Conservation (phyloP, 257 asterid species). For the Euphrasia confusa region DNA sequence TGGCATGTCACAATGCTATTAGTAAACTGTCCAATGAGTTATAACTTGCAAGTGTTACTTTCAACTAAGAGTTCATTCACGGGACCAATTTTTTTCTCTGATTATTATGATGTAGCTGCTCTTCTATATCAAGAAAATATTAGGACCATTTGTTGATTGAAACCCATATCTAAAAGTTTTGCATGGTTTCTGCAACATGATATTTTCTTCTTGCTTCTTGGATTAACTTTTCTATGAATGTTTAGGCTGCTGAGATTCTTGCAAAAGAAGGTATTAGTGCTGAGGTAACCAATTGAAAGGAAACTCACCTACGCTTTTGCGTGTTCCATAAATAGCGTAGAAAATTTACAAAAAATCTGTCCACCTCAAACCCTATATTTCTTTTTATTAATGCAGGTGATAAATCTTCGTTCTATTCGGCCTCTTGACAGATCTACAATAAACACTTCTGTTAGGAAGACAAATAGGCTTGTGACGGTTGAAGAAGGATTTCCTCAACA, state of each 20-base stretch:
- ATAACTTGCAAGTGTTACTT: background rate
- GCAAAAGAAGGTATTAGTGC: conserved; percentile 75
- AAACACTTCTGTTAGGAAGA: conserved; percentile 73
- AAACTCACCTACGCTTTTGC: conserved; percentile 1
- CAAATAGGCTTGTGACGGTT: conserved; percentile 72
- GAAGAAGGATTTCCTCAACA: conserved; percentile 95
- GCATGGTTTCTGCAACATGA: conserved; percentile 2
- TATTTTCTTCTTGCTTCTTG: conserved; percentile 16
- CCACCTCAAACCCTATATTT: background rate
- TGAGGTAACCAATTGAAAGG: conserved; percentile 55
- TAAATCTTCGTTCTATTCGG: conserved; percentile 74
- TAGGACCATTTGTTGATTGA: conserved; percentile 5
- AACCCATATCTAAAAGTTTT: background rate
- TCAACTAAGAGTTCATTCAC: background rate
- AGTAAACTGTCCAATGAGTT: no score
- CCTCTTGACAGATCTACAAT: conserved; percentile 76
- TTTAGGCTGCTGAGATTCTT: conserved; percentile 81
- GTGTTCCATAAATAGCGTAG: background rate
- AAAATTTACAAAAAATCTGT: background rate
- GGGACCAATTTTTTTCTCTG: background rate
- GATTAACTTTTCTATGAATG: conserved; percentile 21
- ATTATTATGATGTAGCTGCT: background rate
- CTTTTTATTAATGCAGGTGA: conserved; percentile 45
- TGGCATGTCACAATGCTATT: no score
- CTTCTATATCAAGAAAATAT: background rate